These are phyloP conservation scores for Exophiala bonariae DNA, from an alignment of 2,329 filamentous ascomycete genomes.

Conservation along the genomic window DNA sequence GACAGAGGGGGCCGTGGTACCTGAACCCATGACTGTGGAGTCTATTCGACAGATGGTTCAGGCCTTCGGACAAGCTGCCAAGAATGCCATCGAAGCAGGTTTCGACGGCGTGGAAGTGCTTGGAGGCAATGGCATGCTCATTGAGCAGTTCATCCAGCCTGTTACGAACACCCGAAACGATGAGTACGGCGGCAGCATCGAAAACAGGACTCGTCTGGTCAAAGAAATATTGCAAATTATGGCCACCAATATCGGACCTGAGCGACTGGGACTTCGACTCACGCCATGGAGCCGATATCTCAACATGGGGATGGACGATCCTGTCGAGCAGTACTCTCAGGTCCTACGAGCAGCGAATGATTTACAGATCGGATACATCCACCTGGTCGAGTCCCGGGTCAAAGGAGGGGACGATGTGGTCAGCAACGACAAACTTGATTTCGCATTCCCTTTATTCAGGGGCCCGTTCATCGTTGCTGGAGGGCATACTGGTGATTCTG, in stretches of 20 bases:
- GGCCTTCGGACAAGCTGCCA: slow-evolving; percentile 48
- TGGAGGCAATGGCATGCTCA: slow-evolving; percentile 51
- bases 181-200: slow-evolving; percentile 51
- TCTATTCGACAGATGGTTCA: slow-evolving; percentile 45
- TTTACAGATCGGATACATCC: slow-evolving; percentile 60
- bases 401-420: slow-evolving; percentile 24
- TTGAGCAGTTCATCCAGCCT: slow-evolving; percentile 52
- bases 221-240: slow-evolving; percentile 52
- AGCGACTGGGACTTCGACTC: slow-evolving; percentile 47
- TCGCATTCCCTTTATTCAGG: too few species aligned
- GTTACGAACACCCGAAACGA: slow-evolving; percentile 50
- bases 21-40: slow-evolving; percentile 31
- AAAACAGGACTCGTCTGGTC: slow-evolving; percentile 54
- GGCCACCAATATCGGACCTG: slow-evolving; percentile 44
- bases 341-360: slow-evolving; percentile 53
- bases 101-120: too few species aligned
- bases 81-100: slow-evolving; percentile 54
- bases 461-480: slow-evolving; percentile 57
- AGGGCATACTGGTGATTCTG: slow-evolving; percentile 43
- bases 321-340: slow-evolving; percentile 63
- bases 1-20: too few species aligned
- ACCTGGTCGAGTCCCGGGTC: slow-evolving; percentile 60
- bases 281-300: slow-evolving; percentile 42
- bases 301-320: slow-evolving; percentile 60
- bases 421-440: slow-evolving; percentile 31